Evolutionary conservation across 1,139 yeast genomes (phyloP).

Genomic region (Candida buenavistaensis): DNA sequence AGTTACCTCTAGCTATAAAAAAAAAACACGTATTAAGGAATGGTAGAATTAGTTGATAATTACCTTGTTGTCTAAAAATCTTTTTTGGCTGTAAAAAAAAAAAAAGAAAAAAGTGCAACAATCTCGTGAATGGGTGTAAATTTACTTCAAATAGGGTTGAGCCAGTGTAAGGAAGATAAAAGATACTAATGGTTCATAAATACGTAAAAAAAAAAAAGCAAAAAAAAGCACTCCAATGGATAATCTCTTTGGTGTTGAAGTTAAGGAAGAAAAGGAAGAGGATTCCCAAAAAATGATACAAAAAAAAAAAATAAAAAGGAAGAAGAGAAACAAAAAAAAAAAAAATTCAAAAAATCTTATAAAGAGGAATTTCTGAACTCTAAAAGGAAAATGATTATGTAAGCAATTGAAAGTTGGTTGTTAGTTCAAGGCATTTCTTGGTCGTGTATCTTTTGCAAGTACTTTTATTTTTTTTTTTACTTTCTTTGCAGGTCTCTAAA

Average conservation of each 20-base stretch:
- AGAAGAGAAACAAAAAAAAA: neutral
- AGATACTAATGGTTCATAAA: neutral
- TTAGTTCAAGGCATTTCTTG: no score
- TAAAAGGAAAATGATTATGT: no score
- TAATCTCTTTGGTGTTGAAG: neutral
- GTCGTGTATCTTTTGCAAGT: no score
- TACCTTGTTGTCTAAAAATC: neutral
- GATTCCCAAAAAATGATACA: neutral
- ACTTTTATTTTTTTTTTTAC: no score
- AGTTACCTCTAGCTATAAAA: no score
- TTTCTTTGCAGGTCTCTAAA: no score
- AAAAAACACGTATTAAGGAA: no score
- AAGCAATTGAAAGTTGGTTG: no score
- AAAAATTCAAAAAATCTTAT: neutral
- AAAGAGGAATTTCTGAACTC: neutral
- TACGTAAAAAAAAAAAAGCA: neutral
- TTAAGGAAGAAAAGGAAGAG: neutral
- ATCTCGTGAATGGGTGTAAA: neutral
- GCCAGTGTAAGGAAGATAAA: neutral
- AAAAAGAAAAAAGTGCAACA: conserved; percentile 6
- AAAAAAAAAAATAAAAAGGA: neutral
- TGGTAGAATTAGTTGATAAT: conserved; percentile 5
- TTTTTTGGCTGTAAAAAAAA: conserved; percentile 5
- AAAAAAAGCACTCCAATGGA: neutral
- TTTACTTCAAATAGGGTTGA: conserved; percentile 4